Conservation (phyloP, 2,329 filamentous ascomycete species). For the Sarocladiaceae sp. region DNA sequence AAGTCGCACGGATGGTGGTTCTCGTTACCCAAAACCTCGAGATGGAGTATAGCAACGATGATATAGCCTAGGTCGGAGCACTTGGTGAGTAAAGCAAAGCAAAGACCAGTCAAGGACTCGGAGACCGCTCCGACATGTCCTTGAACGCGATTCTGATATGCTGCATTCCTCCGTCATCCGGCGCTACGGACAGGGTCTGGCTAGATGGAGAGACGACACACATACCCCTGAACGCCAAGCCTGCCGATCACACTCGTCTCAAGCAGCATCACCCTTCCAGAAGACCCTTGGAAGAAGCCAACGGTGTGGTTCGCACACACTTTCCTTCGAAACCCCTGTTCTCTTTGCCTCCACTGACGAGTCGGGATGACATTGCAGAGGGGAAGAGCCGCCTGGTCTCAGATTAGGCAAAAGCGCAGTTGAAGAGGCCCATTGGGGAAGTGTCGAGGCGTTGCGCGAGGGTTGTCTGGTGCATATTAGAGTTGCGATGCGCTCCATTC, state of each 20-base stretch:
- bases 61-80: neutral
- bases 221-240: conserved; percentile 8
- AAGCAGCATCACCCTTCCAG: conserved; percentile 1
- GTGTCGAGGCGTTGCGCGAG: too few species aligned
- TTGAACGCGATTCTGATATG: too few species aligned
- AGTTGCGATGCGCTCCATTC: neutral
- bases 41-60: too few species aligned
- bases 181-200: too few species aligned
- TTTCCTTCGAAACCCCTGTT: neutral
- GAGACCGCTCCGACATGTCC: too few species aligned
- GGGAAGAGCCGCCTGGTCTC: neutral
- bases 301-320: neutral
- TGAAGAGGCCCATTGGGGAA: too few species aligned
- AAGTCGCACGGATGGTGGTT: neutral
- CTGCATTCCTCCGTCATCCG: too few species aligned
- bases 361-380: neutral
- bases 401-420: neutral
- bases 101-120: too few species aligned
- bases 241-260: conserved; percentile 7
- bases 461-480: too few species aligned
- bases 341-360: neutral
- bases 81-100: too few species aligned
- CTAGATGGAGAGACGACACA: too few species aligned
- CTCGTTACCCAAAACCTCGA: too few species aligned
- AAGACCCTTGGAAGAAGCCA: conserved; percentile 5